These are phyloP conservation scores for Coccomyxa sp. DNA, from an alignment of 139 green algal species.

Conservation along the genomic window DNA sequence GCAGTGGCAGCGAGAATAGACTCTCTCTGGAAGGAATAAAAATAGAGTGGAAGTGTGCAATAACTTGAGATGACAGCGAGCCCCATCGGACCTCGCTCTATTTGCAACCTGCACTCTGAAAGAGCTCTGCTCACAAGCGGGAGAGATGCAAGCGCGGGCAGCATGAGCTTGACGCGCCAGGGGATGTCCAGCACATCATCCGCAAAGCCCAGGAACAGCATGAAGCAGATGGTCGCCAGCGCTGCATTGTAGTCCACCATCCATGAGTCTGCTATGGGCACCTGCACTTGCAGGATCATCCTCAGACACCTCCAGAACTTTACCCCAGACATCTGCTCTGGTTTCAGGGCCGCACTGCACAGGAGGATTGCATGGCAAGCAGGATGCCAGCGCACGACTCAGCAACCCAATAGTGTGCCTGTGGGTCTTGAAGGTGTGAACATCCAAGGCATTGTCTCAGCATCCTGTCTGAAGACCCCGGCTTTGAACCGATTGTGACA, in stretches of 20 bases:
- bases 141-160: conserved; percentile 84
- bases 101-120: too few species aligned
- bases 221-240: conserved; percentile 94
- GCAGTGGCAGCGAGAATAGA: too few species aligned
- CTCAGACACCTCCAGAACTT: background rate
- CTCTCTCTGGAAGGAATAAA: too few species aligned
- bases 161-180: conserved; percentile 93
- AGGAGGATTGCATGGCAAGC: too few species aligned
- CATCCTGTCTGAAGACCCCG: background rate
- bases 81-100: too few species aligned
- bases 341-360: too few species aligned
- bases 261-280: conserved; percentile 59
- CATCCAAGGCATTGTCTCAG: background rate
- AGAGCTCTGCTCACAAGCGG: conserved; percentile 62
- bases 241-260: conserved; percentile 98
- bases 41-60: too few species aligned
- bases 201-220: conserved; percentile 98
- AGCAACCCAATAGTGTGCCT: too few species aligned
- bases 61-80: too few species aligned
- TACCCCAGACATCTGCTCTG: too few species aligned
- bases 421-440: too few species aligned
- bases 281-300: background rate
- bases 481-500: background rate
- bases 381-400: too few species aligned
- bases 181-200: conserved; percentile 99